Evolutionary conservation across 148 eudicot genomes (phyloP), one percentile per base, ranked within the genome.

Genomic region (Cornus kousa): DNA sequence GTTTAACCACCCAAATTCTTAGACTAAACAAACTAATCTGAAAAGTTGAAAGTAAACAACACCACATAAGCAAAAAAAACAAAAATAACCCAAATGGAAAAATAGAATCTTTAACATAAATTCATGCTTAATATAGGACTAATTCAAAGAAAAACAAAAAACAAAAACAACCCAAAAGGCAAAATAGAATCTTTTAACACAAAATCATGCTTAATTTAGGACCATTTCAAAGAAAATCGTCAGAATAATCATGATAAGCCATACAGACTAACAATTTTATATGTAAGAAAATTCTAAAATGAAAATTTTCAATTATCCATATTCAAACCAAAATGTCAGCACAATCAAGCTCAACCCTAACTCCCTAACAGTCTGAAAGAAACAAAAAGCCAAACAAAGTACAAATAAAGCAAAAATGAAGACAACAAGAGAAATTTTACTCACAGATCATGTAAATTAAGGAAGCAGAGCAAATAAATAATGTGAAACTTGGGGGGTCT

Each of bases 361-460:
- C 9, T 13, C 67, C 14, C 67, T 32, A 55, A 48, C 69, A 79
- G 43, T 17, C 22, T 43, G 64, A 60, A 22, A 71, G 59, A 66
- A 64, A 78, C 23, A 66, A 67, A 48, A 24, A 33, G 68, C 39
- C n/a, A 24, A 71, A 74, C 19, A 71, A 55, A 69, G n/a, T n/a
- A 82, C 13, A 40, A 60, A 24, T 77, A 40, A 66, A 74, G 7
- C 3, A 69, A 32, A 19, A 64, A 55, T 57, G 67, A 10, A 57
- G 23, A 55, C 50, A 59, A 69, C 79, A 81, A 74, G 68, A 68
- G 55, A 68, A 33, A 60, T 66, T 71, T 22, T 70, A 85, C 97
- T 85, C 82, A 92, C 97, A 85, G 90, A 81, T 86, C 90, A 92
- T 86, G 80, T 24, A 37, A 83, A 82, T 80, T 79, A 66, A 50